A percentile compares a stretch with the other conserved stretches of the same genome.
Evolutionary conservation across 2,329 filamentous ascomycete genomes (phyloP).

Genomic region (Fusarium musae): DNA sequence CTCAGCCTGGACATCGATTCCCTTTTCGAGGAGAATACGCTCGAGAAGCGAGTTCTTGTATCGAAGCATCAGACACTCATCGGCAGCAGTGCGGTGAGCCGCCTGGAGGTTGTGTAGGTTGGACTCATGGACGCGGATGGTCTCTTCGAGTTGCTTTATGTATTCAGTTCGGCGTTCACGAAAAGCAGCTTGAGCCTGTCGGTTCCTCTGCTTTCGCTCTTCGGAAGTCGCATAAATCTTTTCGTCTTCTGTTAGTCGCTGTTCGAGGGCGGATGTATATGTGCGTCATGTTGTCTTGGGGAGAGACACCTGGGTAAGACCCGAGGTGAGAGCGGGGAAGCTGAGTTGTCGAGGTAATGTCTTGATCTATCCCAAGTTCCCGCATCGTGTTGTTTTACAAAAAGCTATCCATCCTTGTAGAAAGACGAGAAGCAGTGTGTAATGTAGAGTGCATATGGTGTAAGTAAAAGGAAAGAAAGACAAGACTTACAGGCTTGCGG

Average conservation of each 20-base stretch:
- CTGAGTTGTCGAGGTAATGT: neutral
- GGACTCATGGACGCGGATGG: conserved; percentile 96
- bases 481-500: conserved; percentile 87
- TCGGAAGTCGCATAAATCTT: conserved; percentile 99
- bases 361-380: neutral
- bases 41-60: conserved; percentile 98
- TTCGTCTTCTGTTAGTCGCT: conserved; percentile 29
- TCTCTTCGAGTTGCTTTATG: conserved; percentile 98
- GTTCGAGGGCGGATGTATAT: conserved; percentile 3
- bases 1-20: conserved; percentile 97
- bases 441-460: neutral
- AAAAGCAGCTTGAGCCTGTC: conserved; percentile 97
- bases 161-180: conserved; percentile 97
- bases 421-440: neutral
- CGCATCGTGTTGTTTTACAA: neutral
- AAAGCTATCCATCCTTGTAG: neutral
- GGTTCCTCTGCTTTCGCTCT: conserved; percentile 96
- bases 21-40: conserved; percentile 95
- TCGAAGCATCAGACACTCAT: conserved; percentile 97
- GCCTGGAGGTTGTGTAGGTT: conserved; percentile 92
- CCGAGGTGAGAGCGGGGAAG: conserved; percentile 9
- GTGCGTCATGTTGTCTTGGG: conserved; percentile 16
- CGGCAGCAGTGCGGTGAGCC: conserved; percentile 91
- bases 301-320: neutral
- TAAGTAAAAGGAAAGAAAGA: conserved; percentile 10